Evolutionary conservation across 2,329 filamentous ascomycete species (phyloP), one percentile per base, ranked within the genome.

Genomic region (Colletotrichum godetiae): DNA sequence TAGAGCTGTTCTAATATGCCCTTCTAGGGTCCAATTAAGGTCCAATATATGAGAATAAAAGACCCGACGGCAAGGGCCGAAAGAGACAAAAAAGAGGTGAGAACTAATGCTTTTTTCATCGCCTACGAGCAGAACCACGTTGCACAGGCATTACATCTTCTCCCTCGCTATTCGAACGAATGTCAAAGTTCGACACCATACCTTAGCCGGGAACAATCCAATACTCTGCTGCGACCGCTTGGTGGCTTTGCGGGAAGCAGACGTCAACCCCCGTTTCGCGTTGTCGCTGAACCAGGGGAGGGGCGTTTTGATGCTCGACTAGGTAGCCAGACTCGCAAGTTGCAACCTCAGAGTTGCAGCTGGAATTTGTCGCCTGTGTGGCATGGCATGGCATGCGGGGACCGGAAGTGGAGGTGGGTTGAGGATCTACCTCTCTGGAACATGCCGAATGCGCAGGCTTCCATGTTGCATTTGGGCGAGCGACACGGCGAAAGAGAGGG

Each of bases 381-480:
- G n/a, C n/a, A 52, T 35, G 56, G 42, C 56, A 67, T 67, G 66
- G 19, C 19, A 49, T 31, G 60, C 33, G 67, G 67, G 37, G 52
- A n/a, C 24, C 42, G 15, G 33, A 31, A 24, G 42, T 24, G 60
- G 37, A 37, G 29, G 57, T 27, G 31, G 58, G 62, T 22, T 24
- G 22, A 55, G 52, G 33, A 67, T 37, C 57, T 55, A 49, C 62
- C 42, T 42, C n/a, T 55, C 46, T 52, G 57, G 49, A 72, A 66
- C 56, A 46, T 60, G 61, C 55, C 22, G 52, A 31, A 33, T 29
- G 29, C 49, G 49, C 49, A 22, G 49, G 49, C 19, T n/a, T 53
- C 22, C 13, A 31, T 35, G 31, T 13, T 33, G 68, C n/a, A 67
- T 62, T 68, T 58, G 29, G 31, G 65, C 69, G 69, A 72, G 37